A percentile compares a stretch with the other conserved stretches of the same genome.
phyloP scores from a whole-genome alignment of 2,329 filamentous ascomycete genomes.

The Orbilia brochopaga region DNA sequence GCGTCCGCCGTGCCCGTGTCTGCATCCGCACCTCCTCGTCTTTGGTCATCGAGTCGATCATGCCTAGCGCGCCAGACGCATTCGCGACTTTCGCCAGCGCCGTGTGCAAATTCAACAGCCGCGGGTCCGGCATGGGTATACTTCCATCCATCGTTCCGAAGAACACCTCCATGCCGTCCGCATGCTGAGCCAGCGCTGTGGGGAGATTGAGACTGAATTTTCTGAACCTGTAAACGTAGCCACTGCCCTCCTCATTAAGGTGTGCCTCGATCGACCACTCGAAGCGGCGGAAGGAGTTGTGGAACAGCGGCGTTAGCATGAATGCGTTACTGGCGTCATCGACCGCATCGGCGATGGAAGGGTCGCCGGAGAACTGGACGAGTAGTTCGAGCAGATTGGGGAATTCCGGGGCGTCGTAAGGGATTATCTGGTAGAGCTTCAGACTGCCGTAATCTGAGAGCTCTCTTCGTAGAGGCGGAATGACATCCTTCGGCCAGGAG shows the following conservation, averaged over 20 bases:
- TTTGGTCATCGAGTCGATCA: slow-evolving; percentile 37
- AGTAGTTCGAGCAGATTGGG: slow-evolving; percentile 25
- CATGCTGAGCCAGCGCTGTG: slow-evolving; percentile 27
- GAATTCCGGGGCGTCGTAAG: slow-evolving; percentile 20
- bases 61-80: slow-evolving; percentile 36
- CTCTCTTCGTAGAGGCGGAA: slow-evolving; percentile 39
- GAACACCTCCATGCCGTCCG: slow-evolving; percentile 29
- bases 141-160: slow-evolving; percentile 32
- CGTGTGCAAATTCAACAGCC: slow-evolving; percentile 32
- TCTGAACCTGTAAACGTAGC: slow-evolving; percentile 32
- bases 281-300: slow-evolving; percentile 41
- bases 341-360: slow-evolving; percentile 35
- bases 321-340: slow-evolving; percentile 41
- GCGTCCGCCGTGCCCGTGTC: no score
- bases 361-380: slow-evolving; percentile 33
- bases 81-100: slow-evolving; percentile 36
- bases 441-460: slow-evolving; percentile 38
- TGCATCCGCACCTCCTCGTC: slow-evolving; percentile 41
- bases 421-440: slow-evolving; percentile 42
- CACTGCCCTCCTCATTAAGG: background rate
- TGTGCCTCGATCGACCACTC: slow-evolving; percentile 46
- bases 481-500: slow-evolving; percentile 40
- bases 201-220: slow-evolving; percentile 38
- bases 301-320: slow-evolving; percentile 39
- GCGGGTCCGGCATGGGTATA: slow-evolving; percentile 35